Base-by-base conservation (phyloP, 768 basidiomycete genomes). In the Cystofilobasidium bisporidii region DNA sequence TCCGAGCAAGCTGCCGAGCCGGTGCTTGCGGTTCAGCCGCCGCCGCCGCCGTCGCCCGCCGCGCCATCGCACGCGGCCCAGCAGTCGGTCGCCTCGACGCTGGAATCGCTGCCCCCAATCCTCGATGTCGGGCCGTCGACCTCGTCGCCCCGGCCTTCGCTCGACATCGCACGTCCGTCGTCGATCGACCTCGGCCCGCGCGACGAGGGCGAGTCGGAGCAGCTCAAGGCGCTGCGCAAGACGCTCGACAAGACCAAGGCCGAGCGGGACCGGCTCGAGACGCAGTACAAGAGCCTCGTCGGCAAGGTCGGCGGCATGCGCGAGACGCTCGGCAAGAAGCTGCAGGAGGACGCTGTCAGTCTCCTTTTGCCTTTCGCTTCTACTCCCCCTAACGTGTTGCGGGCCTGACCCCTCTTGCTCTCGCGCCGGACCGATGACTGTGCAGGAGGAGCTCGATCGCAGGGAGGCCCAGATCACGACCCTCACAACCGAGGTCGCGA, bases 391-490 rank as follows among this genome's bases (percentile, higher is more conserved):
- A n/a, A n/a, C n/a, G n/a, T n/a, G n/a, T n/a, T n/a, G n/a, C n/a
- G n/a, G n/a, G n/a, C n/a, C n/a, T n/a, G n/a, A n/a, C n/a, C n/a
- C n/a, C n/a, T n/a, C n/a, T n/a, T n/a, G n/a, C n/a, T n/a, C n/a
- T n/a, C n/a, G n/a, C n/a, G n/a, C n/a, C n/a, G n/a, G n/a, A n/a
- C n/a, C n/a, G n/a, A n/a, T n/a, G n/a, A n/a, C n/a, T n/a, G n/a
- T n/a, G 64, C 80, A 99, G 94, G 96, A 98, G 85, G 96, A 98
- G 82, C 86, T 99, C 50, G 96, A 98, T 81, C 83, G 91, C 71
- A 82, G 90, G 70, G 92, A 92, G 75, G 86, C 88, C 72, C 81
- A 86, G 41, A 83, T 96, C 40, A 87, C 88, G 67, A 84, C 86
- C 69, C 79, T 99, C 32, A 85, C 83, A 2, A 83, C 82, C 2